Base-by-base conservation (phyloP, 768 basidiomycete genomes). In the Hygrocybe coccinea region DNA sequence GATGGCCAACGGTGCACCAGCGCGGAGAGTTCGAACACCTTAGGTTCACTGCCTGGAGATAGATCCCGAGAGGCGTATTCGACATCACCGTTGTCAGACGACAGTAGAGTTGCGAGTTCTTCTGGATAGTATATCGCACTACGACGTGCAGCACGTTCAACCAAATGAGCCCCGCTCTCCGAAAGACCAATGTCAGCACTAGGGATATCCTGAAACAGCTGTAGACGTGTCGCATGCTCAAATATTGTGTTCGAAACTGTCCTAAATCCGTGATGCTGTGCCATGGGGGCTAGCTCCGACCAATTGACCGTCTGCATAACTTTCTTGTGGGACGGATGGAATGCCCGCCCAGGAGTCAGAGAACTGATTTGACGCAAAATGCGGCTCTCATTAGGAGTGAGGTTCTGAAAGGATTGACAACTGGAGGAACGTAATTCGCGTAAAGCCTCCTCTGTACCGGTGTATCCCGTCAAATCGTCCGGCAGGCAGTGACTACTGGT, bases 391-490 rank as follows among this genome's bases (percentile, higher is more conserved):
- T 62, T 59, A 9, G 35, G 1, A 19, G 56, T 56, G 12, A 79
- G 63, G 43, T 54, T 62, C 64, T 74, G 70, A 53, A 81, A 78
- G 0, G 80, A 78, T 33, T 57, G 64, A 36, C 65, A 73, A 8
- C 65, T 56, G 5, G 75, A 71, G 0, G 75, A 76, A 10, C 56
- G 56, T 22, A 81, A 63, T 43, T 73, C 61, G 47, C 66, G 59
- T 17, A 80, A 59, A 1, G 79, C 78, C 45, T 79, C 71, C 38
- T 77, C 72, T 1, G 73, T 72, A 3, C 80, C 80, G 0, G 74
- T 75, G 7, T 72, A 71, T 15, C 60, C 59, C 0, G 74, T 77
- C 17, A 81, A 65, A 2, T 76, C 75, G 62, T 81, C 79, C 10
- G 69, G 65, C 14, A 74, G 62, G 45, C 70, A 70, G 43, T 73